These are phyloP conservation scores for Krasilnikovozyma curviuscula DNA, from an alignment of 768 basidiomycete genomes.

Conservation along the genomic window DNA sequence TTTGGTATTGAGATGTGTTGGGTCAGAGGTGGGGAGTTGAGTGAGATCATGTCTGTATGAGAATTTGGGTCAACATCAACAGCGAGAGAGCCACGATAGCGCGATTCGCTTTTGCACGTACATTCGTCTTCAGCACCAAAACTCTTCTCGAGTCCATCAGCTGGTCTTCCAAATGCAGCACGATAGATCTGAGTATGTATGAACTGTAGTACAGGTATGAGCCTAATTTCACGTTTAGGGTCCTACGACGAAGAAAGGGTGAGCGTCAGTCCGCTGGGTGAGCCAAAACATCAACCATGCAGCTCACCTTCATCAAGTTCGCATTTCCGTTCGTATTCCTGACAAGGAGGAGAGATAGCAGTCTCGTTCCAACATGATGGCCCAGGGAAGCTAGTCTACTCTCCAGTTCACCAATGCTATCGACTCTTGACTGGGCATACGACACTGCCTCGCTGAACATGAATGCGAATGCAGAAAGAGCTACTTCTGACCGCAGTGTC, in stretches of 20 bases:
- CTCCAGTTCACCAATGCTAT: constrained; percentile 87
- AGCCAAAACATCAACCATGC: not conserved
- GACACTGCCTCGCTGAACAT: constrained; percentile 84
- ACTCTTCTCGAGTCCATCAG: constrained; percentile 87
- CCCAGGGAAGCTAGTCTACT: constrained; percentile 76
- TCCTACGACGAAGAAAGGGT: constrained; percentile 32
- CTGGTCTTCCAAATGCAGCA: constrained; percentile 78
- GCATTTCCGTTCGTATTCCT: constrained; percentile 20
- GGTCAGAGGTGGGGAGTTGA: constrained; percentile 85
- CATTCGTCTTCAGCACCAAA: constrained; percentile 96
- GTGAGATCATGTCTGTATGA: constrained; percentile 76
- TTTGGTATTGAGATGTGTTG: constrained; percentile 80
- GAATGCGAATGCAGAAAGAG: constrained; percentile 64
- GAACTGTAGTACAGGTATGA: constrained; percentile 77
- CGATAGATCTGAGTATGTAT: constrained; percentile 92
- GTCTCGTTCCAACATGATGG: constrained; percentile 71
- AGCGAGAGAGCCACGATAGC: not conserved
- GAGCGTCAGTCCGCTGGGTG: not conserved
- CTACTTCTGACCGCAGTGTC: constrained; percentile 64
- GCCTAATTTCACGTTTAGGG: constrained; percentile 80
- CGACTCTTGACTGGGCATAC: constrained; percentile 88
- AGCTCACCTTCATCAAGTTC: constrained; percentile 17
- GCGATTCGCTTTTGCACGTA: constrained; percentile 26
- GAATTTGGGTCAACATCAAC: not conserved
- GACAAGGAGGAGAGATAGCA: constrained; percentile 33